phyloP scores from a whole-genome alignment of 495 filamentous ascomycete genomes.

The Sabuloglossum arenarium region DNA sequence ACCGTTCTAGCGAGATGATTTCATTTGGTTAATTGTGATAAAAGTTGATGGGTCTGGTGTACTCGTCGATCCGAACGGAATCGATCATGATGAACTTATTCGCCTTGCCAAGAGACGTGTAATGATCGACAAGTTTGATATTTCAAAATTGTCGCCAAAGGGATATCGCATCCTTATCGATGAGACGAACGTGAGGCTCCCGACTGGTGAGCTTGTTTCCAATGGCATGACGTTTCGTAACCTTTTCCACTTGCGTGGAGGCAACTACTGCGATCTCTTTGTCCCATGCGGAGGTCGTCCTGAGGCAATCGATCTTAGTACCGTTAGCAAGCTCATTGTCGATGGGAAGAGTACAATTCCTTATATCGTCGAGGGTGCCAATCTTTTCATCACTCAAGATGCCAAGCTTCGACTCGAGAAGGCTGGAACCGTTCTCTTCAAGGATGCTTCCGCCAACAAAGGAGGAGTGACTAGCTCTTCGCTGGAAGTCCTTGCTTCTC shows the following conservation, averaged over 20 bases:
- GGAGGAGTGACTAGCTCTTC: constrained; percentile 97
- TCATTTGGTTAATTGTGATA: background rate
- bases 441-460: constrained; percentile 97
- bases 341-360: constrained; percentile 69
- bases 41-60: constrained; percentile 83
- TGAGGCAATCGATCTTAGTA: constrained; percentile 85
- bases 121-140: constrained; percentile 80
- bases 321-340: constrained; percentile 60
- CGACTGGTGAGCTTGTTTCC: constrained; percentile 63
- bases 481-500: constrained; percentile 79
- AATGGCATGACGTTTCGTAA: constrained; percentile 96
- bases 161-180: constrained; percentile 91
- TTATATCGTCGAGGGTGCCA: constrained; percentile 94
- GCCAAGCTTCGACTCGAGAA: constrained; percentile 87
- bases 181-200: constrained; percentile 66
- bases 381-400: constrained; percentile 97
- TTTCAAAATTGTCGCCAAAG: constrained; percentile 61
- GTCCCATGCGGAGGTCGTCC: constrained; percentile 94
- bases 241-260: constrained; percentile 74
- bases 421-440: constrained; percentile 84
- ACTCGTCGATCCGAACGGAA: constrained; percentile 74
- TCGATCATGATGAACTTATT: constrained; percentile 64
- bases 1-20: background rate
- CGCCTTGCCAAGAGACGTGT: constrained; percentile 68
- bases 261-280: constrained; percentile 61